phyloP scores from a whole-genome alignment of 768 basidiomycete genomes.

The Pisolithus marmoratus region DNA sequence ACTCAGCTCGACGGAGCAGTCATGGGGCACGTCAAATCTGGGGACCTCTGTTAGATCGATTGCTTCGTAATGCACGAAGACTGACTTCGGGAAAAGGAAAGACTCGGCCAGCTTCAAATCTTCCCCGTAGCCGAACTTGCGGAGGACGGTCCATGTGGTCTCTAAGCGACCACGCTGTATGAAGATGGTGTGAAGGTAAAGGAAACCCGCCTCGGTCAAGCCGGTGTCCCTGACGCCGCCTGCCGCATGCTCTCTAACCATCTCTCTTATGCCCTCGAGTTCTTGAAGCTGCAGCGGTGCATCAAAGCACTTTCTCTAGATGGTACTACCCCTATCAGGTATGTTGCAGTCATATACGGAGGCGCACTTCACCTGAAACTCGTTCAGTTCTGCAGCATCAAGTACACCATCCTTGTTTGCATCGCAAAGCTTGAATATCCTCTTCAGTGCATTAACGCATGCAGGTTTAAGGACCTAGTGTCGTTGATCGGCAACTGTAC shows the following conservation, averaged over 20 bases:
- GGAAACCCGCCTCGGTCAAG: conserved; percentile 87
- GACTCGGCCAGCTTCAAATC: conserved; percentile 84
- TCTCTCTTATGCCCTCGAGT: conserved; percentile 92
- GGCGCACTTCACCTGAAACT: conserved; percentile 73
- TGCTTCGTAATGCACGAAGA: conserved; percentile 6
- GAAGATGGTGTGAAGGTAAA: conserved; percentile 94
- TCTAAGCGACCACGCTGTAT: conserved; percentile 93
- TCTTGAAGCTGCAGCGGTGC: conserved; percentile 89
- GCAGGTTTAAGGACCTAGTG: conserved; percentile 86
- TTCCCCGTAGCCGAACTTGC: conserved; percentile 95
- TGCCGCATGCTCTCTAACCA: conserved; percentile 76
- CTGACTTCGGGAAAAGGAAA: conserved; percentile 86
- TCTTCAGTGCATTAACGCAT: conserved; percentile 77
- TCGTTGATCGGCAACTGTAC: conserved; percentile 8
- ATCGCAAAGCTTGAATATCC: conserved; percentile 97
- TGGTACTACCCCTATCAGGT: not conserved
- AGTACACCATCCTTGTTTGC: conserved; percentile 90
- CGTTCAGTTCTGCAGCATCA: conserved; percentile 87
- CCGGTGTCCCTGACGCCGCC: conserved; percentile 73
- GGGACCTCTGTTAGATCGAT: conserved; percentile 8
- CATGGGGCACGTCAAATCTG: conserved; percentile 89
- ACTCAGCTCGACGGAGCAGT: conserved; percentile 93
- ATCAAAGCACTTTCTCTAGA: conserved; percentile 90
- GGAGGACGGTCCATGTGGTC: conserved; percentile 95
- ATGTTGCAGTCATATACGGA: not conserved